phyloP scores from a whole-genome alignment of 805 yeast species.

The Candida lessepsii region DNA sequence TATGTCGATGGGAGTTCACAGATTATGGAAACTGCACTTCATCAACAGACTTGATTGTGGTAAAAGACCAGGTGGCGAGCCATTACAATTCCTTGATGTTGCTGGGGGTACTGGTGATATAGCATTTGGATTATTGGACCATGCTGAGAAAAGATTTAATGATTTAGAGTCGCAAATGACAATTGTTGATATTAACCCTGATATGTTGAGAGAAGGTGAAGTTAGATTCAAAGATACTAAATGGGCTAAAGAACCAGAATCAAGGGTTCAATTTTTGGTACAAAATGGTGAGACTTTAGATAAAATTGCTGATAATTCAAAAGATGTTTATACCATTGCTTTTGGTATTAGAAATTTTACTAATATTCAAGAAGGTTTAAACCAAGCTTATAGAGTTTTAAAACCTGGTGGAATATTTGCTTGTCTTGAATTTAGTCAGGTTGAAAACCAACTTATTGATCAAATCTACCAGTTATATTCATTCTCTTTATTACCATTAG shows the following conservation, averaged over 20 bases:
- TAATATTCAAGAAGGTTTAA: constrained; percentile 86
- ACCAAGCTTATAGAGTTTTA: constrained; percentile 93
- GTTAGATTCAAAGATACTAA: constrained; percentile 61
- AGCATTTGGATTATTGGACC: constrained; percentile 91
- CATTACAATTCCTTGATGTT: constrained; percentile 86
- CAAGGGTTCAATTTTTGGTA: constrained; percentile 75
- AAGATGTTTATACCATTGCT: constrained; percentile 94
- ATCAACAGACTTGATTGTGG: constrained; percentile 91
- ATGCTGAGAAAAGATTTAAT: constrained; percentile 75
- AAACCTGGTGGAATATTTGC: constrained; percentile 98
- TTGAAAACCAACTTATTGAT: constrained; percentile 74
- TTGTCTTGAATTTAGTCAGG: constrained; percentile 92
- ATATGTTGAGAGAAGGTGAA: constrained; percentile 92
- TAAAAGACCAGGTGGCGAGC: constrained; percentile 77
- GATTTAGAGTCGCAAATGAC: constrained; percentile 81
- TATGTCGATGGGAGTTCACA: constrained; percentile 93
- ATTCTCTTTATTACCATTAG: constrained; percentile 79
- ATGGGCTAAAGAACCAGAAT: constrained; percentile 52
- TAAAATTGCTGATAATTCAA: constrained; percentile 77
- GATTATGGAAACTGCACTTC: constrained; percentile 92
- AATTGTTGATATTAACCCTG: constrained; percentile 91
- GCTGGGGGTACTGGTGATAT: constrained; percentile 99
- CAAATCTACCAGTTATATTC: constrained; percentile 84
- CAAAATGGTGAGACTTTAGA: constrained; percentile 94
- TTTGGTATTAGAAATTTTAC: constrained; percentile 98